These are phyloP conservation scores for Cladophialophora exuberans DNA, from an alignment of 2,329 filamentous ascomycete species.

Conservation along the genomic window DNA sequence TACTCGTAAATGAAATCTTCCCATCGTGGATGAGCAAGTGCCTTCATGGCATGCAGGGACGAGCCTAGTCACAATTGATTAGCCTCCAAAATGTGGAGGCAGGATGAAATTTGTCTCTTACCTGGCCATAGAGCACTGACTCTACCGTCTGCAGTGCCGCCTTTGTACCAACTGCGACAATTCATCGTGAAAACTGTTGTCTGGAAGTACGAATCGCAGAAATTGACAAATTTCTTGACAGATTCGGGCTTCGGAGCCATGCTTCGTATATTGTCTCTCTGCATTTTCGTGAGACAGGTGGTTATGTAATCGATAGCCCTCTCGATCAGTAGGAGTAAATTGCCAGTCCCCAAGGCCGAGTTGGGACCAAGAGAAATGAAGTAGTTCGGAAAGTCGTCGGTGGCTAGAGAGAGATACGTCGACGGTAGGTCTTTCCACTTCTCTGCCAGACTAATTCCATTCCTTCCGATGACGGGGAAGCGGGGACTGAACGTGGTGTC, in stretches of 20 bases:
- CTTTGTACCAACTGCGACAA: conserved; percentile 42
- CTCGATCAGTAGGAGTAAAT: conserved; percentile 23
- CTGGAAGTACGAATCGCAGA: conserved; percentile 19
- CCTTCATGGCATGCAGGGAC: conserved; percentile 39
- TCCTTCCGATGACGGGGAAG: conserved; percentile 39
- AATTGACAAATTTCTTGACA: conserved; percentile 20
- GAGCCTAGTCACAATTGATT: conserved; percentile 10
- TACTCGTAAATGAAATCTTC: conserved; percentile 54
- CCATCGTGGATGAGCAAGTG: conserved; percentile 43
- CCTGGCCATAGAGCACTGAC: conserved; percentile 50
- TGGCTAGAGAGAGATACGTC: conserved; percentile 41
- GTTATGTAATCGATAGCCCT: conserved; percentile 23
- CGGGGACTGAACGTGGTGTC: conserved; percentile 40
- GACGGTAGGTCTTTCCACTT: conserved; percentile 37
- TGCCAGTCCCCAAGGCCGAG: conserved; percentile 36
- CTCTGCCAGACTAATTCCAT: conserved; percentile 30
- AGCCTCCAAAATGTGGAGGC: not conserved
- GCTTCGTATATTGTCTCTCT: conserved; percentile 20
- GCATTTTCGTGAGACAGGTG: conserved; percentile 18
- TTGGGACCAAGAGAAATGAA: conserved; percentile 39
- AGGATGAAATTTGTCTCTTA: conserved; percentile 13
- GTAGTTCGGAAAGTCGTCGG: conserved; percentile 40
- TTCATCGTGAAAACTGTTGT: conserved; percentile 20
- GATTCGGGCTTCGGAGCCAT: conserved; percentile 12
- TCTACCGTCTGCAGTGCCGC: conserved; percentile 39